phyloP scores from a whole-genome alignment of 2,329 filamentous ascomycete genomes.

The Pezicula carpinea region DNA sequence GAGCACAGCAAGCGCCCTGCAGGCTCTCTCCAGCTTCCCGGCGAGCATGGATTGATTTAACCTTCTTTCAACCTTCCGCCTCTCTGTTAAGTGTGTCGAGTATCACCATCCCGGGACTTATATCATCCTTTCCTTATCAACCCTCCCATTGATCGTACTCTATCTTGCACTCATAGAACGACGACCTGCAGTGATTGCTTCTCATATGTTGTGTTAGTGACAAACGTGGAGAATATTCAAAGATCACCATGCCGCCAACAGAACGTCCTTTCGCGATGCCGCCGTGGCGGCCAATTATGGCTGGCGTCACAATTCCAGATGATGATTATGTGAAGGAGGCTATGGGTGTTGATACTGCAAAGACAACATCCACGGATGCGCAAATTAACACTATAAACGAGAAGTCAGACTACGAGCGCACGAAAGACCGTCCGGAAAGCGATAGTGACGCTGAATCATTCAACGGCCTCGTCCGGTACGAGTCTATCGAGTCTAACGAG shows the following conservation, averaged over 20 bases:
- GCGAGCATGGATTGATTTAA: too few species aligned
- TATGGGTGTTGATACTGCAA: not conserved
- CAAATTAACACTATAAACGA: not conserved
- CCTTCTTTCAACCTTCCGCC: too few species aligned
- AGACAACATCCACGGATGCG: not conserved
- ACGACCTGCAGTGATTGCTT: not conserved
- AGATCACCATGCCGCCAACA: not conserved
- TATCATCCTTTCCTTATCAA: not conserved
- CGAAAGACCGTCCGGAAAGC: not conserved
- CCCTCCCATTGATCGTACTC: not conserved
- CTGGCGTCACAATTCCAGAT: not conserved
- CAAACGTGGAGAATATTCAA: not conserved
- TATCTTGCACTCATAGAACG: not conserved
- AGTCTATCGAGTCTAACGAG: too few species aligned
- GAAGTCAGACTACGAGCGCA: not conserved
- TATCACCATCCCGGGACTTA: not conserved
- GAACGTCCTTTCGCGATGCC: not conserved
- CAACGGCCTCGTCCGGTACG: constrained; percentile 6
- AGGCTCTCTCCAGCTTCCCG: too few species aligned
- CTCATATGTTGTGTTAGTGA: too few species aligned
- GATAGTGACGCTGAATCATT: not conserved
- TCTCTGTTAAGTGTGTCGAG: not conserved
- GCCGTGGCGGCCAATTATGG: not conserved
- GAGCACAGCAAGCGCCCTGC: too few species aligned
- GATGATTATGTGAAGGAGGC: not conserved